Base-by-base conservation (phyloP, 345 rosid species). In the Populus deltoides region DNA sequence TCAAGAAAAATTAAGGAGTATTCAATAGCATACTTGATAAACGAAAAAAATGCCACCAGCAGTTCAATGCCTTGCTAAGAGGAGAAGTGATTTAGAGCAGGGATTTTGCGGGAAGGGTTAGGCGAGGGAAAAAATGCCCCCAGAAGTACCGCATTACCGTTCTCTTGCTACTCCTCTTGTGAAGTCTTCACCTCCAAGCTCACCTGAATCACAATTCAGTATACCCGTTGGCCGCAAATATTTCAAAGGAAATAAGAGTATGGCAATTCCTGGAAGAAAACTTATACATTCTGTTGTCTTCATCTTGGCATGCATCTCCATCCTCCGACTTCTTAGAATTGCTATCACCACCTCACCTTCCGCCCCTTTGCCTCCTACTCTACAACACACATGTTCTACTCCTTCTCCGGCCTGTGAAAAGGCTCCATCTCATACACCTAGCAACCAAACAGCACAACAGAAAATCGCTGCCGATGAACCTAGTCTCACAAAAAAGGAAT, bases 261-360 rank as follows among this genome's bases (percentile, higher is more conserved):
- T 89, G 90, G 89, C 81, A 62, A 31, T 83, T 78, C 86, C 89
- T 0, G 92, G 86, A 43, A 88, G 85, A 55, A 96, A 86, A 74
- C 81, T 93, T 68, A 84, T 92, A 66, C 97, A 91, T 13, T 76
- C 85, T 63, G 83, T 92, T 61, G 80, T 96, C 70, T 90, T 92
- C 77, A 53, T 92, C 81, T 85, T 93, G 25, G 81, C 92, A 61
- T 80, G 87, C 83, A 38, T 88, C 74, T 92, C 99, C 67, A 75
- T 92, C 66, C 71, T 96, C 62, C 81, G 97, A 74, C 88, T 93
- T 71, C 74, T 91, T 18, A 88, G 88, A 47, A 79, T 92, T 67
- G 81, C 85, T 15, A 81, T 86, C 72, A 86, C 86, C 68, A 82
- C 93, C 76, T 72, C 94, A 55, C 81, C 91, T 57, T 75, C 87